Conservation (phyloP, 495 filamentous ascomycete species). For the Penicillium turbatum region DNA sequence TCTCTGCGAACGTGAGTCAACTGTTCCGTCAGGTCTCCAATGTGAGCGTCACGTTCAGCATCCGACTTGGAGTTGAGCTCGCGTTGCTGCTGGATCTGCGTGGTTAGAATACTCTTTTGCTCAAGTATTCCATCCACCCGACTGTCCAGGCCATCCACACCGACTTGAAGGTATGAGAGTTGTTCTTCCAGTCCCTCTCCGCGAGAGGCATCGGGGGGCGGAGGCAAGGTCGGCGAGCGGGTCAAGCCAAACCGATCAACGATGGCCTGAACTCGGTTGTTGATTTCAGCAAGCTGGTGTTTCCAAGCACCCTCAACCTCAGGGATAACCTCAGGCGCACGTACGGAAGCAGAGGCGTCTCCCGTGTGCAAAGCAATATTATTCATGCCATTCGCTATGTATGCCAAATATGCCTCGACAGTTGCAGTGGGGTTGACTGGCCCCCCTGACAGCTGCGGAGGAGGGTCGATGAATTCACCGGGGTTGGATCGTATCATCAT, state of each 20-base stretch:
- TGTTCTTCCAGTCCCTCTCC: conserved; percentile 46
- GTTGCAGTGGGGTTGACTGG: conserved; percentile 24
- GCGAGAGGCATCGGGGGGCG: conserved; percentile 44
- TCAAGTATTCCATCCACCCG: conserved; percentile 59
- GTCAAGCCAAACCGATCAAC: conserved; percentile 45
- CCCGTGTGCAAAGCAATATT: conserved; percentile 25
- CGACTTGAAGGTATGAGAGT: conserved; percentile 54
- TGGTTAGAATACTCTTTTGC: conserved; percentile 76
- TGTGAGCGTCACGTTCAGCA: conserved; percentile 51
- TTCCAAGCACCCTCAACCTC: conserved; percentile 33
- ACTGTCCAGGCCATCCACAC: conserved; percentile 69
- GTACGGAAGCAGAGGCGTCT: conserved; percentile 2
- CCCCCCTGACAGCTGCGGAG: conserved; percentile 28
- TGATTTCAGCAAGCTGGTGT: conserved; percentile 47
- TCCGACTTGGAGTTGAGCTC: conserved; percentile 73
- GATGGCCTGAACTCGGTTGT: conserved; percentile 48
- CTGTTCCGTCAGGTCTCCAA: conserved; percentile 49
- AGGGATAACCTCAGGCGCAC: background rate
- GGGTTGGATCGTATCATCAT: conserved; percentile 61
- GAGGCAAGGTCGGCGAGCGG: conserved; percentile 41
- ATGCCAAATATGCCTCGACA: conserved; percentile 47
- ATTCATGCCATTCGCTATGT: conserved; percentile 46
- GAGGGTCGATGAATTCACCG: conserved; percentile 29
- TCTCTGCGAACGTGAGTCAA: conserved; percentile 39
- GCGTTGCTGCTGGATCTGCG: conserved; percentile 89